Conservation (phyloP, 345 rosid species). For the Viola odorata region DNA sequence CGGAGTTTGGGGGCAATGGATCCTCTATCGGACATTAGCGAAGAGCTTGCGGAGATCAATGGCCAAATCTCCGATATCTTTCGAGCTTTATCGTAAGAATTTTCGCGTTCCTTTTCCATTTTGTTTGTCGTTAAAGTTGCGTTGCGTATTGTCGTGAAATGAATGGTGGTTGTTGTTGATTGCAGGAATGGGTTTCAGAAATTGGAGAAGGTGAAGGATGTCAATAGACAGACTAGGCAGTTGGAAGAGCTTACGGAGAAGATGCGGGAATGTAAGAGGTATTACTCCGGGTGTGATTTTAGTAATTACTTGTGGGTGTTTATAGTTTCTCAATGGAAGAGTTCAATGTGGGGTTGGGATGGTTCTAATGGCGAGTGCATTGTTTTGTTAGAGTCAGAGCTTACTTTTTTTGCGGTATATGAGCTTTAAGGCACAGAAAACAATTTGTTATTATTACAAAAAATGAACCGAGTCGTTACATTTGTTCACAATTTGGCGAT, state of each 20-base stretch:
- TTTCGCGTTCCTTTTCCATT: background rate
- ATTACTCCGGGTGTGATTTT: background rate
- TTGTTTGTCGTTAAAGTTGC: background rate
- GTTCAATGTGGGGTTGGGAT: background rate
- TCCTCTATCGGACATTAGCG: constrained; percentile 57
- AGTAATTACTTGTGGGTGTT: background rate
- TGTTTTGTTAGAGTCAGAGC: background rate
- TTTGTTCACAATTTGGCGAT: too few relatives aligned
- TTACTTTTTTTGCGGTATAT: background rate
- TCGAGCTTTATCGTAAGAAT: constrained; percentile 78
- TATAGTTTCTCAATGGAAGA: background rate
- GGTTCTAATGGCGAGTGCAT: background rate
- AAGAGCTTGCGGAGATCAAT: constrained; percentile 76
- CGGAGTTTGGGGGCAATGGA: constrained; percentile 36
- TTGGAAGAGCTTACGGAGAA: constrained; percentile 28
- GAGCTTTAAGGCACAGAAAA: background rate
- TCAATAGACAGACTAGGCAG: constrained; percentile 25
- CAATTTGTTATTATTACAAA: too few relatives aligned
- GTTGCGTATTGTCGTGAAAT: background rate
- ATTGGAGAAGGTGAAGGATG: constrained; percentile 28
- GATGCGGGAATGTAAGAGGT: constrained; percentile 31
- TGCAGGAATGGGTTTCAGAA: constrained; percentile 32
- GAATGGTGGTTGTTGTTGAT: background rate
- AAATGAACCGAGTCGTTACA: too few relatives aligned
- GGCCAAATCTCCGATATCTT: constrained; percentile 84